Evolutionary conservation across 192 early-diverging fungal genomes (phyloP).

Genomic region (Linnemannia schmuckeri): DNA sequence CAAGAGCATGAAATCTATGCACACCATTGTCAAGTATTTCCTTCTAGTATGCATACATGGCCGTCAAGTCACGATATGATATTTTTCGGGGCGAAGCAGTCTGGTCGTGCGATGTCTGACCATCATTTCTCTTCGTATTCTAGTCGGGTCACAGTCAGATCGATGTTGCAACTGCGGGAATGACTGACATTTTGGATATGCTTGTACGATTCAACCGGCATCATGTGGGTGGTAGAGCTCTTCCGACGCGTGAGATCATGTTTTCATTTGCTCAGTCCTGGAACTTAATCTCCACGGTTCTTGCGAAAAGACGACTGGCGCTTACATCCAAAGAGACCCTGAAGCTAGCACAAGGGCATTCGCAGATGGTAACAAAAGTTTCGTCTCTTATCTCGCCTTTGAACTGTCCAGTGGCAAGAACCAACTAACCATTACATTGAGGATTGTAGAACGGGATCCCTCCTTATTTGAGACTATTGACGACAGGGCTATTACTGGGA

Average conservation of each 20-base stretch:
- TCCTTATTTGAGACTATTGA: slow-evolving; percentile 8
- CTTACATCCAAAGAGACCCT: neutral
- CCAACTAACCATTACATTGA: neutral
- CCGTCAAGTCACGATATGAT: neutral
- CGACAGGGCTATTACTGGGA: neutral
- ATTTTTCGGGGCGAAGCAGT: neutral
- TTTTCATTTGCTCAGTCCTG: slow-evolving; percentile 16
- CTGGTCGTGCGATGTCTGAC: neutral
- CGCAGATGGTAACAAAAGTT: neutral
- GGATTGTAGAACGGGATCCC: neutral
- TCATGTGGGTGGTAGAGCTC: neutral
- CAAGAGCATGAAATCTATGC: slow-evolving; percentile 13
- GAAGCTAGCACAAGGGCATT: neutral
- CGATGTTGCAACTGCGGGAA: neutral
- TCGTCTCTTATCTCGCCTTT: neutral
- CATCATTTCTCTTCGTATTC: neutral
- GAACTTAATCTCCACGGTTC: slow-evolving; percentile 7
- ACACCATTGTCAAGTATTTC: slow-evolving; percentile 6
- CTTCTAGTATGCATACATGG: slow-evolving; percentile 4
- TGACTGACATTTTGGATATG: slow-evolving; percentile 11
- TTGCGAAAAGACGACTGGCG: neutral
- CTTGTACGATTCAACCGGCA: slow-evolving; percentile 17
- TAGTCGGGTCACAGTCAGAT: neutral
- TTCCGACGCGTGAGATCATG: neutral
- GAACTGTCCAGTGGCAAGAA: neutral